Percentiles rank a stretch among this genome's conserved stretches.
phyloP scores from a whole-genome alignment of 495 filamentous ascomycete genomes.

The Lepraria neglecta region DNA sequence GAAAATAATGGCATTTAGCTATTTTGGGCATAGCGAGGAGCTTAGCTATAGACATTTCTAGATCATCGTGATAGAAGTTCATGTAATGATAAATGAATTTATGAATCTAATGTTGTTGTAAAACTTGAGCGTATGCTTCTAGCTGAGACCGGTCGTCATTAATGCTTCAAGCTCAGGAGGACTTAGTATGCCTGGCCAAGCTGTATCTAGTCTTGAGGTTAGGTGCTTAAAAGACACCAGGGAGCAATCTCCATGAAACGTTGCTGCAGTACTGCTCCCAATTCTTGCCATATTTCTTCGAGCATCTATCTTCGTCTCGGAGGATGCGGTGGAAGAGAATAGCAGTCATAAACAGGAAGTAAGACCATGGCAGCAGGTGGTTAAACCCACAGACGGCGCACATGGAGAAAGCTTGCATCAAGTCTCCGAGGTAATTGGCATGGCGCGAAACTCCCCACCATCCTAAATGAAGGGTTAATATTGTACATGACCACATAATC shows the following conservation, averaged over 20 bases:
- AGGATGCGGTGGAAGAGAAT: constrained; percentile 24
- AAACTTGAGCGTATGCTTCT: neutral
- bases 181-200: too few relatives aligned
- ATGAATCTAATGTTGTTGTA: neutral
- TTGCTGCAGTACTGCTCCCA: constrained; percentile 42
- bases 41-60: neutral
- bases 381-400: constrained; percentile 39
- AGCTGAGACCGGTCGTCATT: too few relatives aligned
- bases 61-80: neutral
- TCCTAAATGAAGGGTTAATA: constrained; percentile 19
- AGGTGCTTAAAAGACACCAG: constrained; percentile 35
- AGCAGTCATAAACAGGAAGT: constrained; percentile 40
- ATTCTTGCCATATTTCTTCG: constrained; percentile 39
- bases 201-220: too few relatives aligned
- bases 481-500: neutral
- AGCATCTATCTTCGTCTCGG: constrained; percentile 39
- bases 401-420: constrained; percentile 39
- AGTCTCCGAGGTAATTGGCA: constrained; percentile 45
- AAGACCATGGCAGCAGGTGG: constrained; percentile 41
- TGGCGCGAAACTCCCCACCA: constrained; percentile 48
- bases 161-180: neutral
- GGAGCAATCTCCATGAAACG: constrained; percentile 42
- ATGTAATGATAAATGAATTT: neutral
- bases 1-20: neutral
- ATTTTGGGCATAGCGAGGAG: neutral